phyloP scores from a whole-genome alignment of 1,284 basidiomycete species.

The Leccinum subspadiceum region DNA sequence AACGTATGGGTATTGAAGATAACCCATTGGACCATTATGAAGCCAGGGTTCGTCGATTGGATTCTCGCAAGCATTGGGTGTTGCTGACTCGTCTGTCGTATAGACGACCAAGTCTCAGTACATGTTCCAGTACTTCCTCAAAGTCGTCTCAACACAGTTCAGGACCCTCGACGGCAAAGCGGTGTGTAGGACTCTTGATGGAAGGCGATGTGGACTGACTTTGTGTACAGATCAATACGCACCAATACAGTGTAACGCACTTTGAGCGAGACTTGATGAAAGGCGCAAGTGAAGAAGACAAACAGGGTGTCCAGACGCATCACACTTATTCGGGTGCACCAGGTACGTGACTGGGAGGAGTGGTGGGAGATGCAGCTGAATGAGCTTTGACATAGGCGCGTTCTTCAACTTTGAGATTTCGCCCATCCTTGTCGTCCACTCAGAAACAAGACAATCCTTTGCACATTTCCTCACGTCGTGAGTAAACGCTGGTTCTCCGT shows the following conservation, averaged over 20 bases:
- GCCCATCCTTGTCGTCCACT: conserved; percentile 90
- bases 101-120: conserved; percentile 72
- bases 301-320: conserved; percentile 73
- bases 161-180: conserved; percentile 73
- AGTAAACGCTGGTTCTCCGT: conserved; percentile 34
- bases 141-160: conserved; percentile 94
- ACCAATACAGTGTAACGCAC: conserved; percentile 93
- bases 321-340: conserved; percentile 83
- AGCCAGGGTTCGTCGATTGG: conserved; percentile 50
- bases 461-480: conserved; percentile 97
- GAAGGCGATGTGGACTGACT: conserved; percentile 6
- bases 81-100: conserved; percentile 6
- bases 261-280: conserved; percentile 89
- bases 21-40: conserved; percentile 81
- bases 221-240: conserved; percentile 61
- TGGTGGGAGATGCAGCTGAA: background rate
- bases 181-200: conserved; percentile 40
- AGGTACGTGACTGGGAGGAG: conserved; percentile 41
- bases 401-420: conserved; percentile 99
- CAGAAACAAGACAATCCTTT: conserved; percentile 90
- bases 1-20: conserved; percentile 67
- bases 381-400: conserved; percentile 46
- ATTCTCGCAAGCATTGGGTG: background rate
- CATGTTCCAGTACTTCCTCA: conserved; percentile 98
- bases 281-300: conserved; percentile 57